Conservation (phyloP, 306 rosid genomes). For the Clitoria ternatea region DNA sequence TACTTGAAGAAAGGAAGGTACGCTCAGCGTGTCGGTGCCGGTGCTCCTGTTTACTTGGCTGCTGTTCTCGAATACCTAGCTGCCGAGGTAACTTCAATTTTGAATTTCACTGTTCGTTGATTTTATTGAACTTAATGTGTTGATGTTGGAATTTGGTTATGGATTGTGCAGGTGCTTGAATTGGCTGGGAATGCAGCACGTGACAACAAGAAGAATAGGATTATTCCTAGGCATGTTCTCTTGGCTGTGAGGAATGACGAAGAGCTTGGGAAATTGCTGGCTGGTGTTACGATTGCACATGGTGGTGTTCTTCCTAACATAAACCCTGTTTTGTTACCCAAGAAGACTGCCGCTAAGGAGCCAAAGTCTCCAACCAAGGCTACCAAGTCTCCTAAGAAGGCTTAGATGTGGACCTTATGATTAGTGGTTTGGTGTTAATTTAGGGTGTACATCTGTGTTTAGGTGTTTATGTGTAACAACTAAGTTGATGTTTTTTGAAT, state of each 20-base stretch:
- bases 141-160: neutral
- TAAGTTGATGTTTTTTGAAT: neutral
- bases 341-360: conserved; percentile 49
- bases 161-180: conserved; percentile 58
- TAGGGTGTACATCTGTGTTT: conserved; percentile 35
- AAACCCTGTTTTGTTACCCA: conserved; percentile 71
- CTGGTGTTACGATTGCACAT: conserved; percentile 81
- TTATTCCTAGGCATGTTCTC: conserved; percentile 67
- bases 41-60: conserved; percentile 65
- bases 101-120: neutral
- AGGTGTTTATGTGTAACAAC: neutral
- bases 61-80: conserved; percentile 70
- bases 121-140: neutral
- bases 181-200: conserved; percentile 95
- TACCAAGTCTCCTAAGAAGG: conserved; percentile 68
- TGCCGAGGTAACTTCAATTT: conserved; percentile 56
- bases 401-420: conserved; percentile 19
- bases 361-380: conserved; percentile 70
- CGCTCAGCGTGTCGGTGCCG: conserved; percentile 52
- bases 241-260: conserved; percentile 83
- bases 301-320: conserved; percentile 90
- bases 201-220: conserved; percentile 80
- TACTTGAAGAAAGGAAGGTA: conserved; percentile 64
- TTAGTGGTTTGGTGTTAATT: neutral
- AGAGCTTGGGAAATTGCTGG: conserved; percentile 74